phyloP scores from a whole-genome alignment of 768 basidiomycete species.

The Ramaria sp. region DNA sequence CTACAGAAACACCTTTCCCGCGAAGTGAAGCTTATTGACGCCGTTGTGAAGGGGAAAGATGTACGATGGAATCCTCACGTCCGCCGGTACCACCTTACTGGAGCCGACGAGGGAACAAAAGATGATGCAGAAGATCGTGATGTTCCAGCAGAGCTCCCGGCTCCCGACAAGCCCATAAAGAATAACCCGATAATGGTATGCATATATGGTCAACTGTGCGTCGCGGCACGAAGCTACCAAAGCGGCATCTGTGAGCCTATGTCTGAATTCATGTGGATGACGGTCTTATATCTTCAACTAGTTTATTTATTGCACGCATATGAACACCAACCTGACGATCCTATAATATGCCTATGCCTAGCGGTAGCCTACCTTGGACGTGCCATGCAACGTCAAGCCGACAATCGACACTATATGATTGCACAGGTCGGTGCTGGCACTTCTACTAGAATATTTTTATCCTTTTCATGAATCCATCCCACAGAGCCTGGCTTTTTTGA shows the following conservation, averaged over 20 bases:
- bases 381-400: conserved; percentile 87
- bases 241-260: conserved; percentile 71
- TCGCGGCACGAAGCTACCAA: conserved; percentile 81
- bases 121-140: conserved; percentile 31
- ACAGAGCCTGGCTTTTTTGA: conserved; percentile 78
- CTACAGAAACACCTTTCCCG: conserved; percentile 79
- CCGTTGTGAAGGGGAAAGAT: conserved; percentile 53
- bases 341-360: conserved; percentile 73
- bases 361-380: conserved; percentile 82
- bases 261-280: too few relatives aligned
- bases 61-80: conserved; percentile 51
- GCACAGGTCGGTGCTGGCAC: conserved; percentile 39
- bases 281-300: conserved; percentile 21
- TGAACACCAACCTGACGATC: conserved; percentile 75
- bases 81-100: conserved; percentile 44
- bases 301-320: conserved; percentile 87
- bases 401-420: conserved; percentile 86
- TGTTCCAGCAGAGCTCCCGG: conserved; percentile 14
- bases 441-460: not conserved
- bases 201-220: conserved; percentile 74
- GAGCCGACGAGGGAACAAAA: conserved; percentile 15
- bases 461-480: conserved; percentile 11
- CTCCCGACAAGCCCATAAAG: conserved; percentile 47
- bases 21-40: conserved; percentile 62
- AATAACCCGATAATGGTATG: conserved; percentile 60